A percentile compares a stretch with the other conserved stretches of the same genome.
These are phyloP conservation scores for Artemisia tridentata DNA, from an alignment of 129 eudicot species.

Conservation along the genomic window DNA sequence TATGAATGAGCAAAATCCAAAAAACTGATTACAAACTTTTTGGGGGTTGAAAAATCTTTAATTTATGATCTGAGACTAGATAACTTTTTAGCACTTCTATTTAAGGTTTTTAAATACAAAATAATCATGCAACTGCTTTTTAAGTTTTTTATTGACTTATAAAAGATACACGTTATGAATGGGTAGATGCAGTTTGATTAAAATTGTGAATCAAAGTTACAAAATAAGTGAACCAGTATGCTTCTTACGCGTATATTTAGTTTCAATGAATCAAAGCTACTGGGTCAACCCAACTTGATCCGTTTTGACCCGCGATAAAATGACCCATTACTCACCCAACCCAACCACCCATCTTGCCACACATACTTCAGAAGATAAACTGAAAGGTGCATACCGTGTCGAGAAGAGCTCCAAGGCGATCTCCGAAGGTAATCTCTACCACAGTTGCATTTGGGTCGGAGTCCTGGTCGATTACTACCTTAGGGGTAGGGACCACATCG, in stretches of 20 bases:
- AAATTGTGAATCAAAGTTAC: too few relatives aligned
- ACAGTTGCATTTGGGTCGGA: slow-evolving; percentile 89
- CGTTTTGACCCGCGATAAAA: too few relatives aligned
- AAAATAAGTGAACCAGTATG: too few relatives aligned
- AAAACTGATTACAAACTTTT: neutral
- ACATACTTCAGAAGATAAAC: neutral
- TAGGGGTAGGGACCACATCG: slow-evolving; percentile 78
- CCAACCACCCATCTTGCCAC: slow-evolving; percentile 7
- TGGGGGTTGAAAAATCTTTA: neutral
- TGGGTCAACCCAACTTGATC: too few relatives aligned
- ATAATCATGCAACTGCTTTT: too few relatives aligned
- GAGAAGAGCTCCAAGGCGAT: slow-evolving; percentile 97
- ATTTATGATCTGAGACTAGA: neutral
- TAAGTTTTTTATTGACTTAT: too few relatives aligned
- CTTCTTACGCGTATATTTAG: too few relatives aligned
- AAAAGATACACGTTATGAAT: too few relatives aligned
- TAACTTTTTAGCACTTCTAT: neutral
- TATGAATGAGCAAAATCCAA: neutral
- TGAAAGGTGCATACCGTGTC: slow-evolving; percentile 61
- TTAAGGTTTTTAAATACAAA: too few relatives aligned
- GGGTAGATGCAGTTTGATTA: too few relatives aligned
- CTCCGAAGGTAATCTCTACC: slow-evolving; percentile 85
- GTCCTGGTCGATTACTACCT: slow-evolving; percentile 82
- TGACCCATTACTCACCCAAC: too few relatives aligned
- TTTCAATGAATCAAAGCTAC: too few relatives aligned